Evolutionary conservation across 768 basidiomycete genomes (phyloP), one percentile per base, ranked within the genome.

Genomic region (Jaapia argillacea): DNA sequence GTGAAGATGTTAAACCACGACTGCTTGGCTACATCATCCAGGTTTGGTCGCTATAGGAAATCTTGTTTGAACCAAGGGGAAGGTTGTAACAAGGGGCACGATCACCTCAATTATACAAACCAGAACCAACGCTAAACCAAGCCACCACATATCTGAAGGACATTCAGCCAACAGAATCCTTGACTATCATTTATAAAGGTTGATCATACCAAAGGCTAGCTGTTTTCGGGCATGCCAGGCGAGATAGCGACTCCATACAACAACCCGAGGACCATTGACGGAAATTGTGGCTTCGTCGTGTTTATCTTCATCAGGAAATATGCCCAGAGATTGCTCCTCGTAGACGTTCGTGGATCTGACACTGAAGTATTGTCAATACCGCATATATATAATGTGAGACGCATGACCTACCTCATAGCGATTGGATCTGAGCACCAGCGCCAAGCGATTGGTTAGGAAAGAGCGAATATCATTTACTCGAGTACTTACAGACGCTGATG

Each of bases 321-420:
- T 65, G 2, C 91, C 94, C 20, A 98, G 72, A 0, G 90, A 92
- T 42, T 77, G 79, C 53, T 96, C 93, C 60, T 99, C 94, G 56
- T 98, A 96, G 0, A 89, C 88, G 51, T 90, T 89, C 37, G 85
- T 82, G n/a, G 88, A 82, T 7, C 94, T 88, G 18, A 98, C 88
- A 57, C 86, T 86, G 41, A 10, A 21, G n/a, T 26, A 21, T 18
- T 24, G 18, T 43, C n/a, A n/a, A n/a, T n/a, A n/a, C n/a, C n/a
- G n/a, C n/a, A n/a, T n/a, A n/a, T 14, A 48, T 41, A 36, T 10
- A 13, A 31, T 24, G 23, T 7, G n/a, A 12, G 20, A 0, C 18
- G 20, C 4, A 23, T 3, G 13, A n/a, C 65, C 16, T 40, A 80
- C 83, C 83, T 88, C 79, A 87, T 74, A 1, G 85, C 84, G 51